These are phyloP conservation scores for Leccinum aurantiacum DNA, from an alignment of 768 basidiomycete species.

Conservation along the genomic window DNA sequence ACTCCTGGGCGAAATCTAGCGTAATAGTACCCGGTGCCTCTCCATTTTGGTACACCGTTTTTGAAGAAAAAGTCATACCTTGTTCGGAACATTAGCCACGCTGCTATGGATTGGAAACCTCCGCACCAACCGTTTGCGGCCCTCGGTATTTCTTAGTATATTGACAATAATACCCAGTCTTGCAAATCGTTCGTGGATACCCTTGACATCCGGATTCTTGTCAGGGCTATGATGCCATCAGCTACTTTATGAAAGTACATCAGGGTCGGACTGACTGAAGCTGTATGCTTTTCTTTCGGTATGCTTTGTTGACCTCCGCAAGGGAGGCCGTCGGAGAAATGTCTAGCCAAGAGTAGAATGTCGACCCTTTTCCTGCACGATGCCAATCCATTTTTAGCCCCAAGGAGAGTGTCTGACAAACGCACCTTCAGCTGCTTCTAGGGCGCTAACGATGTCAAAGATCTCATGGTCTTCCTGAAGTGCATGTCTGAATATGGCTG, in stretches of 20 bases:
- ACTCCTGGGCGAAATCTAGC: conserved; percentile 94
- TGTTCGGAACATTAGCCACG: conserved; percentile 4
- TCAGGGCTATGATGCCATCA: conserved; percentile 65
- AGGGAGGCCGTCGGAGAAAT: conserved; percentile 72
- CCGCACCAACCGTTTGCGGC: conserved; percentile 66
- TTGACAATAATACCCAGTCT: conserved; percentile 81
- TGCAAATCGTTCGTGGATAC: conserved; percentile 87
- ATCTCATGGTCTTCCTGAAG: conserved; percentile 91
- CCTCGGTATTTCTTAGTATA: conserved; percentile 75
- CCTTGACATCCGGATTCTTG: conserved; percentile 87
- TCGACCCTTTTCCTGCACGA: conserved; percentile 73
- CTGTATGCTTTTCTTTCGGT: conserved; percentile 85
- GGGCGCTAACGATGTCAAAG: conserved; percentile 83
- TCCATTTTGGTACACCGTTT: conserved; percentile 96
- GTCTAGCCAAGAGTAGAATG: conserved; percentile 93
- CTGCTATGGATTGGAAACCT: not conserved
- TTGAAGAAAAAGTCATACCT: conserved; percentile 96
- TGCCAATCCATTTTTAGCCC: conserved; percentile 4
- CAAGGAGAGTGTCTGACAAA: conserved; percentile 5
- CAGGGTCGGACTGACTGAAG: conserved; percentile 68
- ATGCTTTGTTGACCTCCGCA: conserved; percentile 82
- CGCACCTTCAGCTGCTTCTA: conserved; percentile 79
- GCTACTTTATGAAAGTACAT: not conserved
- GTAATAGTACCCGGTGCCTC: conserved; percentile 96
- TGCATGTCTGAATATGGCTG: conserved; percentile 6